Percentiles rank a stretch among this genome's conserved stretches.
Conservation (phyloP, 75 land plant species). For the Larix kaempferi region DNA sequence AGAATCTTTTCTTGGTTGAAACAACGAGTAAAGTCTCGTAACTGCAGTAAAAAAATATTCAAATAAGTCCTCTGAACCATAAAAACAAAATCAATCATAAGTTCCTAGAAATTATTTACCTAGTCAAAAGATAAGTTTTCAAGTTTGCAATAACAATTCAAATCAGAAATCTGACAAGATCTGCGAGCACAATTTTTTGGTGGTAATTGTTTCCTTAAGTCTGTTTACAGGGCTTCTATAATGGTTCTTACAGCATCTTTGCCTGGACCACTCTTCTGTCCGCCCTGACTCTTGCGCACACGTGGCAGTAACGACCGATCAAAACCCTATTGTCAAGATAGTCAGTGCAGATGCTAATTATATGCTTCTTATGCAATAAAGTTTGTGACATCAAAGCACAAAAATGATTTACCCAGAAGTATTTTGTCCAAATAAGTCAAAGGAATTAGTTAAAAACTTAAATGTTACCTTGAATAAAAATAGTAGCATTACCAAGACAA, state of each 20-base stretch:
- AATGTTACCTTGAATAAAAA: neutral
- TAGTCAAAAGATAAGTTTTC: neutral
- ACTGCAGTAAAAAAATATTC: conserved; percentile 16
- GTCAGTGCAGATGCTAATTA: neutral
- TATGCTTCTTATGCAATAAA: neutral
- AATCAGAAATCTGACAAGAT: conserved; percentile 1
- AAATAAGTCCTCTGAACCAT: neutral
- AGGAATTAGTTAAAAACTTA: neutral
- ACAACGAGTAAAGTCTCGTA: conserved; percentile 29
- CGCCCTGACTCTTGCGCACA: conserved; percentile 39
- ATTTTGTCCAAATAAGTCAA: neutral
- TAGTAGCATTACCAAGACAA: neutral
- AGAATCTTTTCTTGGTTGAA: conserved; percentile 28
- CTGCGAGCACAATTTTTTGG: neutral
- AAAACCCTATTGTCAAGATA: conserved; percentile 21
- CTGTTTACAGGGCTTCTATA: neutral
- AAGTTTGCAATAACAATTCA: neutral
- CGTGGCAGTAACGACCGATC: conserved; percentile 33
- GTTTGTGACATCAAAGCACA: neutral
- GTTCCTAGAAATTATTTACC: neutral
- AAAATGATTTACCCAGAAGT: neutral
- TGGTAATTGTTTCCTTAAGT: neutral
- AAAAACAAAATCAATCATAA: neutral
- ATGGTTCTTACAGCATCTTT: conserved; percentile 38
- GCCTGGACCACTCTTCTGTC: conserved; percentile 27